phyloP scores from a whole-genome alignment of 331 rosid genomes.

The Arachis monticola region DNA sequence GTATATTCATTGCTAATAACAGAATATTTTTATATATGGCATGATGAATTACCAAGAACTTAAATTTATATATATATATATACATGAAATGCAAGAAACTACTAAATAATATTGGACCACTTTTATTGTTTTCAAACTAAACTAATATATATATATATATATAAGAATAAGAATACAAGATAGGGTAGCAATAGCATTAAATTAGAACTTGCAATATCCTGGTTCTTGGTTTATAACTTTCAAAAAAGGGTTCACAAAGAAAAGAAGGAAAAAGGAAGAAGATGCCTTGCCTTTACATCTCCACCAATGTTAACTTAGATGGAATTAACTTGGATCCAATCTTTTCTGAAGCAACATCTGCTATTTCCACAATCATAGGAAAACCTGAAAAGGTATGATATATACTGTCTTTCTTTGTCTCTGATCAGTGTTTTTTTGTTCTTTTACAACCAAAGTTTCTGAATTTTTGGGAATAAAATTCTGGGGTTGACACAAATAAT shows the following conservation, averaged over 20 bases:
- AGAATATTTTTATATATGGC: too few relatives aligned
- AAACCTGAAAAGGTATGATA: slow-evolving; percentile 64
- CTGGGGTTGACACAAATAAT: slow-evolving; percentile 1
- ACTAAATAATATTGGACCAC: too few relatives aligned
- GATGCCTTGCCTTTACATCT: slow-evolving; percentile 95
- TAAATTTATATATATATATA: too few relatives aligned
- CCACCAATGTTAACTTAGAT: slow-evolving; percentile 79
- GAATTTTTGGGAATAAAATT: neutral
- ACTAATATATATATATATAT: too few relatives aligned
- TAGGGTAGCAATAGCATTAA: neutral
- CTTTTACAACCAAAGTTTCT: neutral
- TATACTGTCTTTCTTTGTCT: neutral
- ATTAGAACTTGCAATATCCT: neutral
- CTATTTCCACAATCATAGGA: slow-evolving; percentile 74
- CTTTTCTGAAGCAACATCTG: slow-evolving; percentile 69
- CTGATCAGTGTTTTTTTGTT: neutral
- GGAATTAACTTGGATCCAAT: slow-evolving; percentile 70
- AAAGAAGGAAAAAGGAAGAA: neutral
- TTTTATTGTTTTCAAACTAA: too few relatives aligned
- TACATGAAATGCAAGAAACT: too few relatives aligned
- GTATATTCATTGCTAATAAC: too few relatives aligned
- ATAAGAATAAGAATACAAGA: too few relatives aligned
- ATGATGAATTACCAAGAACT: too few relatives aligned
- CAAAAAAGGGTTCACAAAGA: neutral
- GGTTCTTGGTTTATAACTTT: neutral